A percentile compares a stretch with the other conserved stretches of the same genome.
These are phyloP conservation scores for Casuarina cunninghamiana DNA, from an alignment of 306 rosid genomes.

Conservation along the genomic window DNA sequence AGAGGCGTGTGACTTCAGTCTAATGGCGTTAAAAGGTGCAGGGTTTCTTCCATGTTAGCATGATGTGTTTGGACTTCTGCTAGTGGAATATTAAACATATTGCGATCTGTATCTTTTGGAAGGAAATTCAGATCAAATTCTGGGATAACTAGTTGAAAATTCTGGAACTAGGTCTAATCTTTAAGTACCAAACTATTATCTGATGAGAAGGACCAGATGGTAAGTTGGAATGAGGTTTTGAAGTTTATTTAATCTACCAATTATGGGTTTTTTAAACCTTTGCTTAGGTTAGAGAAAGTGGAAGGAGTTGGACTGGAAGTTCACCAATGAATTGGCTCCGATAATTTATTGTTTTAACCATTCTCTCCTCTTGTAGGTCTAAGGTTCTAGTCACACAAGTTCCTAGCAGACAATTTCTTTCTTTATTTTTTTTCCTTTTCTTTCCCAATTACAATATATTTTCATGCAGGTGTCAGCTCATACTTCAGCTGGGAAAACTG, in stretches of 20 bases:
- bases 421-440: neutral
- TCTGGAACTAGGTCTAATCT: neutral
- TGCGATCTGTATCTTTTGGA: neutral
- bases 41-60: neutral
- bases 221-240: neutral
- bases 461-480: slow-evolving; percentile 82
- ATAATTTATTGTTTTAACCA: neutral
- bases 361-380: neutral
- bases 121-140: neutral
- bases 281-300: neutral
- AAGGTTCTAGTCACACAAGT: neutral
- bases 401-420: neutral
- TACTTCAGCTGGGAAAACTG: slow-evolving; percentile 96
- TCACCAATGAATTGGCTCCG: neutral
- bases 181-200: neutral
- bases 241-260: neutral
- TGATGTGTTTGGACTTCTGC: neutral
- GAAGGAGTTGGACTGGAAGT: neutral
- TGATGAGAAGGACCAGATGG: neutral
- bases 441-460: neutral
- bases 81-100: neutral
- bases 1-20: neutral
- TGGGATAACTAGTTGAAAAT: neutral
- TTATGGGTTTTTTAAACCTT: neutral
- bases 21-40: neutral